phyloP scores from a whole-genome alignment of 148 eudicot species.

The Vaccinium myrtillus region DNA sequence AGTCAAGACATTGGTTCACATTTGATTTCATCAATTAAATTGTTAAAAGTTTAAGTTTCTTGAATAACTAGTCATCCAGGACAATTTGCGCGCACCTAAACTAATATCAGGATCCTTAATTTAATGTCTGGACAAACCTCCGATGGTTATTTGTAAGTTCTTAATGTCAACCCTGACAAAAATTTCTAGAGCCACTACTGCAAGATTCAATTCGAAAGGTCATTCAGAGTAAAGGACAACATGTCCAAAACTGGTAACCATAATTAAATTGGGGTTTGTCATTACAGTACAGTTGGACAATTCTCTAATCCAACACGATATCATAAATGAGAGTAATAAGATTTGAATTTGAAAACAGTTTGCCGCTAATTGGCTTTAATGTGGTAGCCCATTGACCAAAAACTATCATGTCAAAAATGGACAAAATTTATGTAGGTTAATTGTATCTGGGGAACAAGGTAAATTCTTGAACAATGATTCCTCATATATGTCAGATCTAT shows the following conservation, averaged over 20 bases:
- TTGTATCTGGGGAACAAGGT: background rate
- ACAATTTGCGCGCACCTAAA: no score
- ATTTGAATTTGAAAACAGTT: background rate
- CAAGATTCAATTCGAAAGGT: background rate
- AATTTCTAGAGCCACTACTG: no score
- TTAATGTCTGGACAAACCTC: no score
- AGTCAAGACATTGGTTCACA: no score
- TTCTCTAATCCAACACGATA: background rate
- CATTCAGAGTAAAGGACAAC: background rate
- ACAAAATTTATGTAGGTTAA: background rate
- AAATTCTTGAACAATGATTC: background rate
- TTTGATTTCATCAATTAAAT: no score
- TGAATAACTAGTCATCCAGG: no score
- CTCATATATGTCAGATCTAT: background rate
- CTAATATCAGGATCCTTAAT: no score
- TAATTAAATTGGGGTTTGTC: background rate
- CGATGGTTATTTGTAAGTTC: no score
- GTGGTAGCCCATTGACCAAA: background rate
- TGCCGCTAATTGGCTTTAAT: background rate
- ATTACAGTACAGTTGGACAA: background rate
- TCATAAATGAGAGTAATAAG: background rate
- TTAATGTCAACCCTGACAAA: no score
- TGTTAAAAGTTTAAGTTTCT: no score
- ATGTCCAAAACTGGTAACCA: background rate
- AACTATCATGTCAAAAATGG: background rate